phyloP scores from a whole-genome alignment of 2,329 filamentous ascomycete species.

The Coniochaeta sp. region DNA sequence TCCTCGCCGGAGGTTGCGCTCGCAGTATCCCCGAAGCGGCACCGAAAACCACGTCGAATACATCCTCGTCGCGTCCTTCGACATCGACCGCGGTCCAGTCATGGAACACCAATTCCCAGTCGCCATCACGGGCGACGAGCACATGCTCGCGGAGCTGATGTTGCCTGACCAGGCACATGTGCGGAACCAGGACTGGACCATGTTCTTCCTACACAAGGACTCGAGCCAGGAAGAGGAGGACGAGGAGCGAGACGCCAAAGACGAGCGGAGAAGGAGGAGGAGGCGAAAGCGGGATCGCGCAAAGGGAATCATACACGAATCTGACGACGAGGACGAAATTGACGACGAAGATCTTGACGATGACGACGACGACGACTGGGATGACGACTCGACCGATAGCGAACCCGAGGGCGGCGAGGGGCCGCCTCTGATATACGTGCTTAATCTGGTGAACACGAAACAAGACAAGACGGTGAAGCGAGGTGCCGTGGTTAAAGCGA shows the following conservation, averaged over 20 bases:
- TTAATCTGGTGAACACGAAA: slow-evolving; percentile 97
- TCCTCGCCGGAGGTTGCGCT: slow-evolving; percentile 52
- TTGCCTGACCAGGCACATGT: slow-evolving; percentile 94
- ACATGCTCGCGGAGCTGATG: slow-evolving; percentile 98
- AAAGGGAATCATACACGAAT: slow-evolving; percentile 28
- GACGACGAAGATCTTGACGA: slow-evolving; percentile 35
- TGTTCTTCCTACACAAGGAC: slow-evolving; percentile 98
- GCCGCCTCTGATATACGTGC: slow-evolving; percentile 88
- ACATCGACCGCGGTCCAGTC: slow-evolving; percentile 89
- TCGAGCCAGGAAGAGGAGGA: slow-evolving; percentile 77
- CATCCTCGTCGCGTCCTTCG: slow-evolving; percentile 93
- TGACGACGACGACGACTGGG: slow-evolving; percentile 36
- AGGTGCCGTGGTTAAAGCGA: slow-evolving; percentile 92
- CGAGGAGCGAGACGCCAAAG: slow-evolving; percentile 53
- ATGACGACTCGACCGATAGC: slow-evolving; percentile 47
- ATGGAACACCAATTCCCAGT: slow-evolving; percentile 99
- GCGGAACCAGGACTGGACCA: slow-evolving; percentile 95
- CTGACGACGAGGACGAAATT: slow-evolving; percentile 35
- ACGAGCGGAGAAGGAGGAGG: slow-evolving; percentile 42
- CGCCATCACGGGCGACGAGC: slow-evolving; percentile 91
- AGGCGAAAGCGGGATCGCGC: slow-evolving; percentile 41
- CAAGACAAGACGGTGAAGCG: slow-evolving; percentile 89
- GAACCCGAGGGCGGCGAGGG: slow-evolving; percentile 71
- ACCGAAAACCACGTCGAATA: slow-evolving; percentile 96
- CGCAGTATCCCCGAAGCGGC: slow-evolving; percentile 68